phyloP scores from a whole-genome alignment of 768 basidiomycete species.

The Kwoniella botswanensis region DNA sequence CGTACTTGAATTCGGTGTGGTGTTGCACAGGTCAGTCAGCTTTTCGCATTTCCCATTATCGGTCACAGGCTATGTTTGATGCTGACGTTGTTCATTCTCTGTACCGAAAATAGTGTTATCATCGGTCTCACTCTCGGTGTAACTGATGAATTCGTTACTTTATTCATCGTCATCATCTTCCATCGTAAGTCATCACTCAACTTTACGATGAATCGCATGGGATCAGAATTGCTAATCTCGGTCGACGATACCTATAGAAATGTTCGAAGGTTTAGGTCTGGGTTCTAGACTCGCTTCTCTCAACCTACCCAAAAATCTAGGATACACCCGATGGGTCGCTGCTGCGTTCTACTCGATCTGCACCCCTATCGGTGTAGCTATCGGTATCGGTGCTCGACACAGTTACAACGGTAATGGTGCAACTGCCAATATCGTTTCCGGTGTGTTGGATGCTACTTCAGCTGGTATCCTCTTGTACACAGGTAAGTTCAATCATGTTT shows the following conservation, averaged over 20 bases:
- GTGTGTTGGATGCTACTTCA: conserved; percentile 81
- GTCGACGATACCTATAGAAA: conserved; percentile 50
- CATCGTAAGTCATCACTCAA: conserved; percentile 71
- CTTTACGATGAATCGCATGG: too few species aligned
- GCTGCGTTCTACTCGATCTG: conserved; percentile 52
- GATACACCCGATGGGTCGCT: conserved; percentile 50
- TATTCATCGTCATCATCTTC: conserved; percentile 89
- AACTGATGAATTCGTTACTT: conserved; percentile 73
- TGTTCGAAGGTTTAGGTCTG: conserved; percentile 91
- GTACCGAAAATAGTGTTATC: conserved; percentile 64
- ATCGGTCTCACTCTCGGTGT: conserved; percentile 94
- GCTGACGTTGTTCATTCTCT: not conserved
- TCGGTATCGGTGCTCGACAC: conserved; percentile 65
- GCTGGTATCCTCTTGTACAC: conserved; percentile 77
- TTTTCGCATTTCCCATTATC: too few species aligned
- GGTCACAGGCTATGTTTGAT: too few species aligned
- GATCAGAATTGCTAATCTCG: too few species aligned
- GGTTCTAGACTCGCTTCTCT: conserved; percentile 87
- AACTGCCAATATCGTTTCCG: conserved; percentile 79
- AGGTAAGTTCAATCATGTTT: conserved; percentile 31
- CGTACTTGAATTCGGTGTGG: conserved; percentile 91
- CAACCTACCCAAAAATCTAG: conserved; percentile 55
- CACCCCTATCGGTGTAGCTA: conserved; percentile 80
- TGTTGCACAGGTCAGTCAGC: conserved; percentile 72
- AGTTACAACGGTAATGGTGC: conserved; percentile 81